Evolutionary conservation across 1,139 yeast species (phyloP), one percentile per base, ranked within the genome.

Genomic region (Candida dubliniensis): DNA sequence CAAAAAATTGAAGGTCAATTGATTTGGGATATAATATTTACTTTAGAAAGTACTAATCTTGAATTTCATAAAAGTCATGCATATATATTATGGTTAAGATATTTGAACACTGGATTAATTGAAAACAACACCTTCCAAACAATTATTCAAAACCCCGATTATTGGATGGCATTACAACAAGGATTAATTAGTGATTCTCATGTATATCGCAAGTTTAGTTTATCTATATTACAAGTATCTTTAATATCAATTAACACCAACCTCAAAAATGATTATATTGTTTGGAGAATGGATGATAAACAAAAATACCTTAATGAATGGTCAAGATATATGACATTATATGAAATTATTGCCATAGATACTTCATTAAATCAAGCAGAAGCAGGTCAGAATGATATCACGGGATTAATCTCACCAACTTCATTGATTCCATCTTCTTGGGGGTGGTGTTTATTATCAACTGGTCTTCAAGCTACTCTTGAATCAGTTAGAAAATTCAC

Each of bases 291-390:
- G 0, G 23, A 54, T 0, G 51, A 67, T 1, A 55, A 55, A 2
- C 57, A 58, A 0, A 53, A 55, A 2, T 70, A 74, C 41, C 55
- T 78, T 31, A 69, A 68, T 12, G 79, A 81, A 38, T 90, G 96
- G 96, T 75, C 79, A 39, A 73, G 88, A 48, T 90, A 72, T 55
- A 72, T 81, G 30, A 87, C 96, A 0, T 66, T 90, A 11, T 85
- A 81, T 52, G 96, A 90, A 57, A 85, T 90, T 40, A 67, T 88
- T 34, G 95, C 90, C 1, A 76, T 90, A 39, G 97, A 90, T 59
- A 84, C 96, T 0, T 87, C 96, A 0, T 67, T 87, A 55, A 91
- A 90, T 56, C 97, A 90, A 62, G 82, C 93, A 0, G 84, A 84
- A 53, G 96, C 90, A 10, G 95, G 95, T 0, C 64, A 79, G 2